Conservation (phyloP, 1,284 basidiomycete genomes). For the Austroboletus novae-zelandiae region DNA sequence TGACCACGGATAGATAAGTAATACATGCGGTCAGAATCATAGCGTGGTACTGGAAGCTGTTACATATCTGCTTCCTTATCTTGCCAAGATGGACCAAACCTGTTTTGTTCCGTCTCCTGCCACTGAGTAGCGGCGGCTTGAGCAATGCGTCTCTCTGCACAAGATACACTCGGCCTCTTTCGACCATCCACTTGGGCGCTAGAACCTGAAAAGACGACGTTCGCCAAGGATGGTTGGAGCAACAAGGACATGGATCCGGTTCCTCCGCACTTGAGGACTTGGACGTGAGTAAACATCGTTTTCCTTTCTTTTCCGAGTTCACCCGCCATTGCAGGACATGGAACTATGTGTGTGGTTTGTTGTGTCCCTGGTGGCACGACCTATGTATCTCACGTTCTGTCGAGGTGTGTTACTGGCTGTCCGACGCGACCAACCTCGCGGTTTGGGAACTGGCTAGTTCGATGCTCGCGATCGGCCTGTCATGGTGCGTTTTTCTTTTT, state of each 20-base stretch:
- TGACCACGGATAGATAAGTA: too few species aligned
- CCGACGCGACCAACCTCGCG: constrained; percentile 42
- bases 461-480: constrained; percentile 51
- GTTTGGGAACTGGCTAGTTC: constrained; percentile 47
- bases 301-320: not conserved
- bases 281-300: constrained; percentile 39
- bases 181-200: constrained; percentile 39
- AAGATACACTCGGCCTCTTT: constrained; percentile 13
- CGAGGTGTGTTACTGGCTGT: constrained; percentile 30
- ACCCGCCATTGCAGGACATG: constrained; percentile 15
- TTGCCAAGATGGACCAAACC: constrained; percentile 2
- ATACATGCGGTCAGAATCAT: too few species aligned
- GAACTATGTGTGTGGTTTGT: constrained; percentile 23
- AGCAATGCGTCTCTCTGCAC: constrained; percentile 16
- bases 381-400: too few species aligned
- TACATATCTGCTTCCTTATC: constrained; percentile 11
- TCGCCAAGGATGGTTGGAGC: constrained; percentile 55
- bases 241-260: constrained; percentile 78
- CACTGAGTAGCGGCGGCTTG: not conserved
- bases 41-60: too few species aligned
- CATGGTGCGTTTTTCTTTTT: constrained; percentile 36
- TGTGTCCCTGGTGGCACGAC: too few species aligned
- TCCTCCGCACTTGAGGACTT: constrained; percentile 54
- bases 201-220: constrained; percentile 44
- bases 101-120: too few species aligned